Conservation (phyloP, 163 green algal genomes). For the Prototheca cutis region DNA sequence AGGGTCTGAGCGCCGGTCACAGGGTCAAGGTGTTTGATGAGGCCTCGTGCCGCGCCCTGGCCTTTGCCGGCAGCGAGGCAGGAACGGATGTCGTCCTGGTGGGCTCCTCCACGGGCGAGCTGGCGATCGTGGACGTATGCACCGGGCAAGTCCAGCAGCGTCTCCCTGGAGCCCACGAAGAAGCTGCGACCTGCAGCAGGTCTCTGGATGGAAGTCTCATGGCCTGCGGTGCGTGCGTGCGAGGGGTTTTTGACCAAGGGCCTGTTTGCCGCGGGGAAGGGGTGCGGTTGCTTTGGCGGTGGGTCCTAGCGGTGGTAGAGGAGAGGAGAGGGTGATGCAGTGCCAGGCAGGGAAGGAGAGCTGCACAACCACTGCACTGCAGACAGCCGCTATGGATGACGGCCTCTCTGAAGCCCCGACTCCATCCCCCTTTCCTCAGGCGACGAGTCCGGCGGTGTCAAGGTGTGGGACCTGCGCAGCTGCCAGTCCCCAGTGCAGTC, state of each 20-base stretch:
- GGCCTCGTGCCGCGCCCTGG: constrained; percentile 11
- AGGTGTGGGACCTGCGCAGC: constrained; percentile 61
- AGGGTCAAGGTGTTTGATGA: constrained; percentile 9
- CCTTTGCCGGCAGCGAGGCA: constrained; percentile 4
- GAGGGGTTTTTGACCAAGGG: no score
- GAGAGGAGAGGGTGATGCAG: no score
- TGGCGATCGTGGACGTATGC: constrained; percentile 29
- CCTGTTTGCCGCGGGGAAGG: constrained; percentile 6
- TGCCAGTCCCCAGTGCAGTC: constrained; percentile 7
- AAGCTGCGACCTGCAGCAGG: constrained; percentile 41
- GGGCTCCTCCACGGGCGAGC: constrained; percentile 6
- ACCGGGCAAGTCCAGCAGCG: constrained; percentile 24
- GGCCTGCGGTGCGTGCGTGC: constrained; percentile 18
- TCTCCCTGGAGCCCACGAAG: constrained; percentile 42
- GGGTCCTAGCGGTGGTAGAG: no score
- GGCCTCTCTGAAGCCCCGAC: no score
- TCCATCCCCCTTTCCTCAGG: constrained; percentile 41
- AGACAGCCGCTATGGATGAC: no score
- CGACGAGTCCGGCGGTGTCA: constrained; percentile 61
- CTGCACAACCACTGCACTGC: no score
- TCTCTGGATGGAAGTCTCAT: constrained; percentile 11
- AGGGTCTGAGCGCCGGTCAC: neutral
- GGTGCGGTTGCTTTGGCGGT: no score
- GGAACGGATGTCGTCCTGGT: constrained; percentile 1
- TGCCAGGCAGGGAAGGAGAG: no score